Evolutionary conservation across 257 asterid genomes (phyloP), one percentile per base, ranked within the genome.

Genomic region (Penstemon eatonii): DNA sequence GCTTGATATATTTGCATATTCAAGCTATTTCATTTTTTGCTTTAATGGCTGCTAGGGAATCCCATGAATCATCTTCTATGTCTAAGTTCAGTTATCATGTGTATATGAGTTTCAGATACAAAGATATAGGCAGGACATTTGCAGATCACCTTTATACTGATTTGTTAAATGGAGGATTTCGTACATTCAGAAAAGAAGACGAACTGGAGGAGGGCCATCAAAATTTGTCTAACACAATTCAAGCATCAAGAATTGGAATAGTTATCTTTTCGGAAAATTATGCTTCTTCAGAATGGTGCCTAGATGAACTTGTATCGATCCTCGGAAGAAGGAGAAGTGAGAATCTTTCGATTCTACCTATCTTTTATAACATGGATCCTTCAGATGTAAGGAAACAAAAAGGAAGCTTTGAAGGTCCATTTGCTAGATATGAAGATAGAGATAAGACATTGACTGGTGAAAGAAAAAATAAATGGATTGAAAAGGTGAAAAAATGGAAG

Each of bases 121-220:
- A 49, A 49, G 54, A 49, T 49, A 15, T 49, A 49, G 54, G 54
- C 54, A 49, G 54, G 54, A 49, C 54, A 9, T 49, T 49, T 49
- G 54, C 54, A 49, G 54, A 49, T 11, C 54, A 49, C n/a, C 54
- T 49, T 9, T 49, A 49, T 12, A 10, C 54, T 10, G 54, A 13
- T 49, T 12, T 49, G n/a, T 8, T 49, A 3, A 49, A 49, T 49
- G 54, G 54, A 49, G 54, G 54, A 10, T 3, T 49, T 49, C 54
- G 54, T 9, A 49, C 54, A 10, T 49, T 9, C 54, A 49, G 54
- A 49, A 11, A 49, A 13, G 54, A 49, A 49, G 54, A 49, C n/a
- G 54, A 49, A 10, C 54, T 49, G 54, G 54, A 49, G 54, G 54
- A 49, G 18, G 54, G 5, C 54, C 54, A 49, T 49, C 54, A 49